phyloP scores from a whole-genome alignment of 202 grass and related monocot genomes.

The Elaeis oleifera region DNA sequence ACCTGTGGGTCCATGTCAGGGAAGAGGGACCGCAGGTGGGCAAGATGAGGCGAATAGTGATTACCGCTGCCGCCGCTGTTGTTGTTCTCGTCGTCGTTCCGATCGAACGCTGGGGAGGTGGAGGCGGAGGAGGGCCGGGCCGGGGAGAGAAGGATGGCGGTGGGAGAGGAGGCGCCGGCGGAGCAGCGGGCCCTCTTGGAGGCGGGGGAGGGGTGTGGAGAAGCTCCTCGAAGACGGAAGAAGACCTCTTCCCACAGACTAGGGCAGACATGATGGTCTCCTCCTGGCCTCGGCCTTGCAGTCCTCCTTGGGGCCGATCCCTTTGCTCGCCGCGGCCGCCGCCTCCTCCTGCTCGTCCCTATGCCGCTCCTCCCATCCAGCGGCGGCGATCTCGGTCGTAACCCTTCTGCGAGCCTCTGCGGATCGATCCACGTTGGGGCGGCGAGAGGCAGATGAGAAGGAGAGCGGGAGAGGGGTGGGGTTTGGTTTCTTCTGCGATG shows the following conservation, averaged over 20 bases:
- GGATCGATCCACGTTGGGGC: conserved; percentile 9
- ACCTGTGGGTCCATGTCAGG: conserved; percentile 11
- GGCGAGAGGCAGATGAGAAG: too few relatives aligned
- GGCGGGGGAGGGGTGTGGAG: conserved; percentile 12
- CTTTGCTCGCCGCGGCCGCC: conserved; percentile 29
- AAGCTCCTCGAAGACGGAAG: conserved; percentile 48
- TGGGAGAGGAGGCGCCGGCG: not conserved
- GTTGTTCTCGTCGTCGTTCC: not conserved
- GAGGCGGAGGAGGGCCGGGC: not conserved
- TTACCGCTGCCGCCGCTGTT: too few relatives aligned
- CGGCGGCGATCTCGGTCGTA: not conserved
- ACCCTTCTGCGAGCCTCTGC: not conserved
- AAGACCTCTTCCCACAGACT: conserved; percentile 47
- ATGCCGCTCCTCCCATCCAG: conserved; percentile 19
- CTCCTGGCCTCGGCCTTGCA: conserved; percentile 10
- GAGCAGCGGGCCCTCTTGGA: conserved; percentile 8
- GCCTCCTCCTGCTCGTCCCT: conserved; percentile 43
- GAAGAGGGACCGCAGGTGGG: conserved; percentile 1
- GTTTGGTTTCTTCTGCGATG: too few relatives aligned
- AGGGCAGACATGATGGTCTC: conserved; percentile 41
- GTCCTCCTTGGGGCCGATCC: conserved; percentile 3
- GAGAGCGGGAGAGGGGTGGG: not conserved
- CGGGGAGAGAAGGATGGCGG: not conserved
- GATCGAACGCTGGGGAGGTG: not conserved
- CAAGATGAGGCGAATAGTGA: not conserved